Base-by-base conservation (phyloP, 805 yeast genomes). In the Pichia californica region DNA sequence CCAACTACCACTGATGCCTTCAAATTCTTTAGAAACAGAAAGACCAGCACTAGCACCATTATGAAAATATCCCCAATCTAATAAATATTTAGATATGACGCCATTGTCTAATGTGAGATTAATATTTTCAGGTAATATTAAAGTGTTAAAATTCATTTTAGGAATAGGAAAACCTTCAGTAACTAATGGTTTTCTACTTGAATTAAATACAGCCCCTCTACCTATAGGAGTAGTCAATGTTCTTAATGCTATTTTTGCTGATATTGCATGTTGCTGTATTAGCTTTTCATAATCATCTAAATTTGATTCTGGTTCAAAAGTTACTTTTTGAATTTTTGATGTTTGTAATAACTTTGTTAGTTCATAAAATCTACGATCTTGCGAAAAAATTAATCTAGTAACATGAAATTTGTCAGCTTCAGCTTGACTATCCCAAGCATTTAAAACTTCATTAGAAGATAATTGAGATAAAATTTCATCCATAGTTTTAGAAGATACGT, bases 41-140 rank as follows among this genome's bases (percentile, higher is more conserved):
- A 93, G 63, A 0, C 96, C 99, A 1, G 91, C 74, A 3, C 95
- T 80, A 0, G 81, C 95, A 14, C 99, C 99, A 53, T 85, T 86
- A 53, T 91, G 96, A 58, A 93, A 93, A 49, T 78, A 76, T 0
- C 95, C 96, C 96, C 96, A 88, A 31, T 77, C 76, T 30, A 73
- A 58, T 3, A 71, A 62, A 13, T 66, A 71, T 2, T 69, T 64
- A n/a, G 74, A 69, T 10, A 86, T 53, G 0, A 71, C 49, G 3
- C 74, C 78, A 38, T 73, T 75, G 5, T 81, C 81, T 2, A 80
- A 61, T 2, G 81, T 67, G 2, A 87, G 76, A 18, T 78, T 83
- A 2, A 82, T 73, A 44, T 70, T 67, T 36, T 71, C 74, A 0
- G 96, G 95, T 14, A 76, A 63, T 33, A 88, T 74, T 16, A 76